These are phyloP conservation scores for Persicaria tinctoria DNA, from an alignment of 148 eudicot species.

Conservation along the genomic window DNA sequence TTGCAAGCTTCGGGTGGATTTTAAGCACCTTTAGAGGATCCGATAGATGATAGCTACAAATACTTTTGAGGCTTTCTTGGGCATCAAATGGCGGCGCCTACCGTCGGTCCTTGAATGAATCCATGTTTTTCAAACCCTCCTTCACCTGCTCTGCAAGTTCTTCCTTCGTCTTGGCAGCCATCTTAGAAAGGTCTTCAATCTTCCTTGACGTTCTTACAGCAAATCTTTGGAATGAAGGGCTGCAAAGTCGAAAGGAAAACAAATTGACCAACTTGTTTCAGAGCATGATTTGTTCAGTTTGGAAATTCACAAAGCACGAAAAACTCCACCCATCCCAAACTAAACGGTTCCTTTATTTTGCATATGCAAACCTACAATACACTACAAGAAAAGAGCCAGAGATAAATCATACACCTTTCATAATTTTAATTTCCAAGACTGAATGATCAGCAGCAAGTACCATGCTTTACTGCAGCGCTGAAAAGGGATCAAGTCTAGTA, in stretches of 20 bases:
- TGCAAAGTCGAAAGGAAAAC: constrained; percentile 20
- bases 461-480: constrained; percentile 15
- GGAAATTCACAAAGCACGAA: not conserved
- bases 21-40: not conserved
- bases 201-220: constrained; percentile 69
- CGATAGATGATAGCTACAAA: not conserved
- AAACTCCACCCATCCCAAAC: not conserved
- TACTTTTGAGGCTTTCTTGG: not conserved
- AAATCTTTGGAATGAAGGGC: constrained; percentile 74
- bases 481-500: constrained; percentile 1
- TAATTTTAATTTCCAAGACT: constrained; percentile 14
- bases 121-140: constrained; percentile 44
- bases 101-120: constrained; percentile 9
- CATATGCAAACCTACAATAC: not conserved
- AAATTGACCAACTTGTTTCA: not conserved
- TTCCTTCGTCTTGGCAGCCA: constrained; percentile 45
- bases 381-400: not conserved
- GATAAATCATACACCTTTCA: not conserved
- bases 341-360: not conserved
- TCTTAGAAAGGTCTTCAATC: constrained; percentile 40
- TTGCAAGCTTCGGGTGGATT: not conserved
- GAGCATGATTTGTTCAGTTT: not conserved
- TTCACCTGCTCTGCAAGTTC: constrained; percentile 53
- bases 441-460: constrained; percentile 14
- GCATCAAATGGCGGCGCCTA: not conserved